These are phyloP conservation scores for Rubia tinctorum DNA, from an alignment of 305 asterid genomes.

Conservation along the genomic window DNA sequence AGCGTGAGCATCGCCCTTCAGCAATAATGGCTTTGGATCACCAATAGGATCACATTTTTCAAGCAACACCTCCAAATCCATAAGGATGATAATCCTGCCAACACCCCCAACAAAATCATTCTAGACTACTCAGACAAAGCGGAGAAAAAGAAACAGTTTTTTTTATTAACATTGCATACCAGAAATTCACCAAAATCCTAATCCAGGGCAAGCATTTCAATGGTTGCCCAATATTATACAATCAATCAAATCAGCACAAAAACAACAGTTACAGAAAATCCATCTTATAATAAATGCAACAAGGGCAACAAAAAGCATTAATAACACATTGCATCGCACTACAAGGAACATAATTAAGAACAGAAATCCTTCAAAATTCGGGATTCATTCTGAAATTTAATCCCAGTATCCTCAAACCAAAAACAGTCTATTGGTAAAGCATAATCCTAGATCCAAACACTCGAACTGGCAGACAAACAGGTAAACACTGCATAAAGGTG, in stretches of 20 bases:
- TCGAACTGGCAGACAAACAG: background rate
- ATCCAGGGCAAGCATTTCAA: background rate
- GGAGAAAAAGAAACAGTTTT: constrained; percentile 8
- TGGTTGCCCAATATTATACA: background rate
- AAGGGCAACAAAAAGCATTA: background rate
- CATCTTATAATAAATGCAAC: background rate
- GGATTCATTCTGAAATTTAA: background rate
- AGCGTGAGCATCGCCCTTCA: constrained; percentile 33
- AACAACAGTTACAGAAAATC: background rate
- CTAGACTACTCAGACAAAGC: constrained; percentile 11
- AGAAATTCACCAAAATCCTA: background rate
- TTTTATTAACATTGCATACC: background rate
- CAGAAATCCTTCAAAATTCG: background rate
- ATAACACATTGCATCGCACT: background rate
- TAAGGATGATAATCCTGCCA: constrained; percentile 78
- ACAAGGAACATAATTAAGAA: background rate
- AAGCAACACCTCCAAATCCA: constrained; percentile 54
- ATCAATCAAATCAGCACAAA: background rate
- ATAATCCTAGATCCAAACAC: background rate
- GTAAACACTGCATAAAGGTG: background rate
- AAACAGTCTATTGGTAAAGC: background rate
- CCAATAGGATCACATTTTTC: constrained; percentile 69
- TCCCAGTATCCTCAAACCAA: background rate
- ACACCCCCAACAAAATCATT: background rate
- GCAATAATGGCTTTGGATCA: constrained; percentile 41